phyloP scores from a whole-genome alignment of 495 filamentous ascomycete genomes.

The Pyrenula massariospora region DNA sequence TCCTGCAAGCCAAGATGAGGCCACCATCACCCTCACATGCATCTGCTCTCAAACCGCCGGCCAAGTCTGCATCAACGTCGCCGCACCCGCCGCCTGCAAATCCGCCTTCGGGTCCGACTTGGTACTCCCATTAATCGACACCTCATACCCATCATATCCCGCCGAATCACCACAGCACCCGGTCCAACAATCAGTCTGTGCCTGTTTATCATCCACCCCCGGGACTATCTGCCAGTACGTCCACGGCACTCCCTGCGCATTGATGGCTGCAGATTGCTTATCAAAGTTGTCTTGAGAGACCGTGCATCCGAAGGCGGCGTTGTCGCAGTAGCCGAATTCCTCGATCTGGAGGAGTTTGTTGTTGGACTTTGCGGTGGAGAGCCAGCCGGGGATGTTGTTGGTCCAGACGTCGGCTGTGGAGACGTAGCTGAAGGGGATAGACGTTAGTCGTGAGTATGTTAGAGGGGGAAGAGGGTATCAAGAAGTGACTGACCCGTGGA shows the following conservation, averaged over 20 bases:
- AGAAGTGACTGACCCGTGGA: slow-evolving; percentile 2
- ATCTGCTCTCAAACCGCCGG: too few species aligned
- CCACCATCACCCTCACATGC: too few species aligned
- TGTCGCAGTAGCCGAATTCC: neutral
- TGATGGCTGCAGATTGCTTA: neutral
- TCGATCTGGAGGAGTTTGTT: neutral
- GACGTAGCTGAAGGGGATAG: neutral
- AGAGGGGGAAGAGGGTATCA: neutral
- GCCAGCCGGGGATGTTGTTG: neutral
- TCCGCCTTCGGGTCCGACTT: neutral
- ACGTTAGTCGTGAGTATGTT: neutral
- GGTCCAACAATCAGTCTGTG: neutral
- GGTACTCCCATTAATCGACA: neutral
- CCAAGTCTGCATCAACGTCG: neutral
- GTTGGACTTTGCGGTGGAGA: neutral
- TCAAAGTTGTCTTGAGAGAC: neutral
- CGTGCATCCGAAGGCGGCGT: neutral
- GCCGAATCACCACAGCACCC: neutral
- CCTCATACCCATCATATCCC: neutral
- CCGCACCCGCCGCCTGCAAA: neutral
- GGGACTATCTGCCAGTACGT: neutral
- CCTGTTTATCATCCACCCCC: neutral
- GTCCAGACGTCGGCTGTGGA: neutral
- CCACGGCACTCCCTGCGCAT: neutral
- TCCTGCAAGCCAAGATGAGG: too few species aligned